phyloP scores from a whole-genome alignment of 257 asterid genomes.

The Solanum gracilifrons region DNA sequence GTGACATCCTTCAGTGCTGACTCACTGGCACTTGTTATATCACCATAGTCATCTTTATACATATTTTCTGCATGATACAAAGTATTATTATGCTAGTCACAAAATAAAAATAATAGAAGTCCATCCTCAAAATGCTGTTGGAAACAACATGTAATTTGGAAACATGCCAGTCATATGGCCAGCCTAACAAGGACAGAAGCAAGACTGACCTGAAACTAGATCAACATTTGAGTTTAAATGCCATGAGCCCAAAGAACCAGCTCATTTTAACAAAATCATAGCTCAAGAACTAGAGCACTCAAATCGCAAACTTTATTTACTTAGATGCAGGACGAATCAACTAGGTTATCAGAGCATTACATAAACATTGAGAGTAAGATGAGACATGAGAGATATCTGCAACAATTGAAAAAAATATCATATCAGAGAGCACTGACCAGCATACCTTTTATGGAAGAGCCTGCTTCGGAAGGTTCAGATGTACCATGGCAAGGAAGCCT shows the following conservation, averaged over 20 bases:
- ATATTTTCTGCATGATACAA: slow-evolving; percentile 48
- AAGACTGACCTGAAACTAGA: not conserved
- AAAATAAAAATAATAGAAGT: not conserved
- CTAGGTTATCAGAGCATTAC: not conserved
- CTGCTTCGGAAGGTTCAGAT: slow-evolving; percentile 87
- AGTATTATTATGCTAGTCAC: slow-evolving; percentile 1
- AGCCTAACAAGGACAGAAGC: not conserved
- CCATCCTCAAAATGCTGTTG: not conserved
- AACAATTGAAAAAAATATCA: not conserved
- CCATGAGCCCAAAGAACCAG: not conserved
- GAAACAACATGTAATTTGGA: not conserved
- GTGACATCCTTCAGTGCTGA: slow-evolving; percentile 39
- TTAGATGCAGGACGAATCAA: not conserved
- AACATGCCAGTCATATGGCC: not conserved
- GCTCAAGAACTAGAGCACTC: not conserved
- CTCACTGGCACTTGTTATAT: slow-evolving; percentile 46
- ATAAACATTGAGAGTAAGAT: not conserved
- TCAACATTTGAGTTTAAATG: not conserved
- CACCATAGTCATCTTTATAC: slow-evolving; percentile 59
- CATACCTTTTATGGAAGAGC: slow-evolving; percentile 77
- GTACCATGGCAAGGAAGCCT: slow-evolving; percentile 57
- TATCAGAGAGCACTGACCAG: slow-evolving; percentile 2
- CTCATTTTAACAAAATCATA: not conserved
- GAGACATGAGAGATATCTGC: not conserved
- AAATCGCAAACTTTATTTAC: not conserved